Evolutionary conservation across 306 rosid genomes (phyloP).

Genomic region (Rubus idaeus): DNA sequence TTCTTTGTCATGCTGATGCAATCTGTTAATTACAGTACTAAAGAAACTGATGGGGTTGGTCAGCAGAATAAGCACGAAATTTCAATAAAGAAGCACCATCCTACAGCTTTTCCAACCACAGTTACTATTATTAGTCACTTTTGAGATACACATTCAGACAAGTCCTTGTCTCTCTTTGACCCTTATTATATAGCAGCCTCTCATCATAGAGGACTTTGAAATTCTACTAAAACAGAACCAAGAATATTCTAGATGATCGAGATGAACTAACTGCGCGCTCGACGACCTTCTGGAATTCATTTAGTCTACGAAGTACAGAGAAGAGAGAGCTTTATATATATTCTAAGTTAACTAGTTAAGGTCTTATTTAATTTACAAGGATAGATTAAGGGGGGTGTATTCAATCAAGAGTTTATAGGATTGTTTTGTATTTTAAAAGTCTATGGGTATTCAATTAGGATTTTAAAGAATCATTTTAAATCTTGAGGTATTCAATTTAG

Average conservation of each 20-base stretch:
- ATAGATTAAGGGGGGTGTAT: no score
- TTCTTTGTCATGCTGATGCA: not conserved
- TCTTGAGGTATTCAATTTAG: no score
- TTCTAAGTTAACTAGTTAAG: no score
- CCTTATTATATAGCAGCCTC: not conserved
- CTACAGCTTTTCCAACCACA: not conserved
- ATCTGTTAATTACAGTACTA: not conserved
- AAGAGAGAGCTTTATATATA: no score
- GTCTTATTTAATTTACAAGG: no score
- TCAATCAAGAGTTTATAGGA: no score
- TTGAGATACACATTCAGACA: not conserved
- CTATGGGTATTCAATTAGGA: no score
- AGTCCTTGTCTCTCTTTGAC: not conserved
- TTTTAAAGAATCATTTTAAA: no score
- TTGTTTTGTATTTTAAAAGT: no score
- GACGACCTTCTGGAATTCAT: not conserved
- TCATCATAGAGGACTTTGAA: not conserved
- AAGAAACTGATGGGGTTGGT: not conserved
- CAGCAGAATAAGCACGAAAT: not conserved
- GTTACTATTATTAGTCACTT: not conserved
- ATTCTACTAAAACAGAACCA: not conserved
- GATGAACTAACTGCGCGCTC: not conserved
- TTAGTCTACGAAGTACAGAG: not conserved
- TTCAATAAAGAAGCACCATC: not conserved
- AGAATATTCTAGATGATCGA: not conserved